These are phyloP conservation scores for Acer yangbiense DNA, from an alignment of 345 rosid species.

Conservation along the genomic window DNA sequence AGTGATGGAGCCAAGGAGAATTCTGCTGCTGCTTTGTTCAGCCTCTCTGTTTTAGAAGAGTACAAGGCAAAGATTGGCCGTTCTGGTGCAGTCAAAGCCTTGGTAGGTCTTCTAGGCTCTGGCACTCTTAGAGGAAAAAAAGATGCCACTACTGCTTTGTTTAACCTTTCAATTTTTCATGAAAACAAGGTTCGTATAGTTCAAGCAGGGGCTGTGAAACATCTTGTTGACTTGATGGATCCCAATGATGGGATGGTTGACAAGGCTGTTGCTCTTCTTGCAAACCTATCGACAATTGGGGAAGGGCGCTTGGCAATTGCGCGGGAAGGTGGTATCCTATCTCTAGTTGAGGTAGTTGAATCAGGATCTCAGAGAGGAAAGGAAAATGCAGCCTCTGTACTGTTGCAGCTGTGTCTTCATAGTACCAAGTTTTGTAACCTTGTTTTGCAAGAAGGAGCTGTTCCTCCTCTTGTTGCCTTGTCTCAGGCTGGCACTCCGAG, in stretches of 20 bases:
- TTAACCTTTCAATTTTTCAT: slow-evolving; percentile 86
- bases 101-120: slow-evolving; percentile 74
- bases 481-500: slow-evolving; percentile 92
- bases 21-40: slow-evolving; percentile 84
- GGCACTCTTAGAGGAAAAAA: slow-evolving; percentile 92
- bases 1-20: slow-evolving; percentile 85
- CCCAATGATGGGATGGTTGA: slow-evolving; percentile 80
- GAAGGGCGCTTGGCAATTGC: slow-evolving; percentile 81
- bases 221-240: slow-evolving; percentile 75
- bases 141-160: slow-evolving; percentile 93
- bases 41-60: slow-evolving; percentile 75
- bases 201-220: slow-evolving; percentile 89
- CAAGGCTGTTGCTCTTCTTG: slow-evolving; percentile 90
- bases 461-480: slow-evolving; percentile 93
- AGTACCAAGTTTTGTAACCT: slow-evolving; percentile 82
- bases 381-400: slow-evolving; percentile 85
- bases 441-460: slow-evolving; percentile 95
- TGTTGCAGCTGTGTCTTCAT: slow-evolving; percentile 78
- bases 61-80: slow-evolving; percentile 81
- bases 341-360: slow-evolving; percentile 77
- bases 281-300: slow-evolving; percentile 73
- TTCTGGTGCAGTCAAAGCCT: slow-evolving; percentile 74
- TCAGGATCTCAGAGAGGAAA: slow-evolving; percentile 88
- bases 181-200: slow-evolving; percentile 91
- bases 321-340: slow-evolving; percentile 75